Base-by-base conservation (phyloP, 2,329 filamentous ascomycete species). In the Colletotrichum chrysophilum region DNA sequence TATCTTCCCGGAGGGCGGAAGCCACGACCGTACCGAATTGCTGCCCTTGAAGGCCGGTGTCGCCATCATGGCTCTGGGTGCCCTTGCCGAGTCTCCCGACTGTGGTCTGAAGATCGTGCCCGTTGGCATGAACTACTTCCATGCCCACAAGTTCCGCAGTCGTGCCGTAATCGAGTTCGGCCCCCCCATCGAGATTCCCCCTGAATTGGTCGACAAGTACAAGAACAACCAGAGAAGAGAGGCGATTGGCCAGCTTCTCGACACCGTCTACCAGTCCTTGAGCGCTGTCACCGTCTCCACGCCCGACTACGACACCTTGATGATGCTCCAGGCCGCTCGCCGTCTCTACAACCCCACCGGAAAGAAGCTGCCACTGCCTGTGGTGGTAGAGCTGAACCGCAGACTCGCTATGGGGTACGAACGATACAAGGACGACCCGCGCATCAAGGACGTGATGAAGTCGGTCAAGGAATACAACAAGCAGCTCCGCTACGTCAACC, bases 51-150 rank as follows among this genome's bases (percentile, higher is more conserved):
- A 98, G 89, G 96, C 97, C 80, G 96, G 96, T 84, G 95, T 99
- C 76, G 97, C 97, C 74, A 97, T 99, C 82, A 99, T 99, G 96
- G 97, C 96, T 14, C 90, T 99, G 43, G 96, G 96, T 52, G 94
- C 97, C 1, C 88, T 98, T 67, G 95, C 95, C 7, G 93, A 95
- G 72, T 92, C 96, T 77, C 96, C 96, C 4, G 90, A 96, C 78
- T 98, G 95, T 82, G 95, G 95, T 34, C 88, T 99, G 77, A 97
- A 96, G 85, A 98, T 99, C 80, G 95, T 99, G 28, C 97, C 97
- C 5, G 96, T 97, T 67, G 96, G 96, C 80, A 98, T 99, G 96
- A 99, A 99, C 85, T 99, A 99, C 86, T 99, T 99, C 86, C 96
- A 98, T 85, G 95, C 96, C 0, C 96, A 99, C 89, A 99, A 98